Percentiles rank a stretch among this genome's conserved stretches.
Conservation (phyloP, 2,329 filamentous ascomycete species). For the Fusarium odoratissimum region DNA sequence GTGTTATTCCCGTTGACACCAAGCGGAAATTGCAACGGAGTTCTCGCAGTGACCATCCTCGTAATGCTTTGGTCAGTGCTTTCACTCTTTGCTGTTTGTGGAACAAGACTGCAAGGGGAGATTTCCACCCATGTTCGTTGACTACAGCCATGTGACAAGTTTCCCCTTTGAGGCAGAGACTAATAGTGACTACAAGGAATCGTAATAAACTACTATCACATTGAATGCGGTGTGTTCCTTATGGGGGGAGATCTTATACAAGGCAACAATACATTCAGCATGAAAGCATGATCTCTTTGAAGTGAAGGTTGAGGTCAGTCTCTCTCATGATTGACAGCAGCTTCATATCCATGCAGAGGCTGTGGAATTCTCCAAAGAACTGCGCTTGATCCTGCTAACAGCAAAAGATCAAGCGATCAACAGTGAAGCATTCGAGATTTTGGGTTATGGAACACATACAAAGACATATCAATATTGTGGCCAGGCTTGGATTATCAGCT, state of each 20-base stretch:
- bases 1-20: neutral
- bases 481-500: neutral
- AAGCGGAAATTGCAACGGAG: conserved; percentile 29
- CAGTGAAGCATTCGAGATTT: neutral
- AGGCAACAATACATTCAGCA: neutral
- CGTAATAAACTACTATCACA: neutral
- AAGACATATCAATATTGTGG: neutral
- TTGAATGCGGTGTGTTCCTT: neutral
- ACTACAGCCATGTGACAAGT: neutral
- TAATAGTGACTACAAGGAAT: neutral
- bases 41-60: neutral
- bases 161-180: neutral
- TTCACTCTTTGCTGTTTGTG: neutral
- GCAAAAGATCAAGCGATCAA: neutral
- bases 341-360: neutral
- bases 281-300: neutral
- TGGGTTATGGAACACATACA: neutral
- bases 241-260: too few species aligned
- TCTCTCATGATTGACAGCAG: neutral
- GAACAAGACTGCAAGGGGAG: neutral
- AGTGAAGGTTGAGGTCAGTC: neutral
- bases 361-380: neutral
- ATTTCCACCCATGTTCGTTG: neutral
- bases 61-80: conserved; percentile 5
- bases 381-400: neutral